Evolutionary conservation across 345 rosid genomes (phyloP).

Genomic region (Conringia planisiliqua): DNA sequence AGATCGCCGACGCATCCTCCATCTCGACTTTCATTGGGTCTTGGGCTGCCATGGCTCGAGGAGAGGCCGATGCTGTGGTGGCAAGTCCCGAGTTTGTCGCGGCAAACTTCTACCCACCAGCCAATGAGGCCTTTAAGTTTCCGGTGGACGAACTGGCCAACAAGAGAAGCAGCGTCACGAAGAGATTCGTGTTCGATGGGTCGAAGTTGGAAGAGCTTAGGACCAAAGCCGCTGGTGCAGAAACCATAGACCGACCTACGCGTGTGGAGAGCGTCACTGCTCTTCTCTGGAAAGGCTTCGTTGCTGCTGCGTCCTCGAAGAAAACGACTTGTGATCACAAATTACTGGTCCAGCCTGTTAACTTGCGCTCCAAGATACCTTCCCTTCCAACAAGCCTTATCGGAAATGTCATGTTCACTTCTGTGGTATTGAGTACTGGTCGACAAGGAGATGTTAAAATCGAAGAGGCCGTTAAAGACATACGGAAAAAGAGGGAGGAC

Average conservation of each 20-base stretch:
- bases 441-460: not conserved
- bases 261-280: constrained; percentile 25
- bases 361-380: constrained; percentile 30
- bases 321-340: not conserved
- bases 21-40: constrained; percentile 16
- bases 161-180: not conserved
- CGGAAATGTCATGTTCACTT: constrained; percentile 29
- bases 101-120: constrained; percentile 21
- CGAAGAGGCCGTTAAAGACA: not conserved
- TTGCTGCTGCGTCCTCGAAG: not conserved
- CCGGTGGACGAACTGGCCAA: not conserved
- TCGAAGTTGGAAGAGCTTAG: constrained; percentile 20
- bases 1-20: constrained; percentile 43
- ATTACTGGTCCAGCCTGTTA: constrained; percentile 17
- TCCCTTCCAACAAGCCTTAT: constrained; percentile 1
- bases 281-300: constrained; percentile 23
- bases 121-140: not conserved
- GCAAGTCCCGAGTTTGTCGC: not conserved
- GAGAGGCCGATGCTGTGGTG: not conserved
- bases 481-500: not conserved
- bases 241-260: constrained; percentile 13
- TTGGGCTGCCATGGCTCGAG: constrained; percentile 24
- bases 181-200: constrained; percentile 16
- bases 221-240: not conserved
- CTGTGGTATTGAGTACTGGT: not conserved